Conservation (phyloP, 2,329 filamentous ascomycete species). For the Fusarium sp. region DNA sequence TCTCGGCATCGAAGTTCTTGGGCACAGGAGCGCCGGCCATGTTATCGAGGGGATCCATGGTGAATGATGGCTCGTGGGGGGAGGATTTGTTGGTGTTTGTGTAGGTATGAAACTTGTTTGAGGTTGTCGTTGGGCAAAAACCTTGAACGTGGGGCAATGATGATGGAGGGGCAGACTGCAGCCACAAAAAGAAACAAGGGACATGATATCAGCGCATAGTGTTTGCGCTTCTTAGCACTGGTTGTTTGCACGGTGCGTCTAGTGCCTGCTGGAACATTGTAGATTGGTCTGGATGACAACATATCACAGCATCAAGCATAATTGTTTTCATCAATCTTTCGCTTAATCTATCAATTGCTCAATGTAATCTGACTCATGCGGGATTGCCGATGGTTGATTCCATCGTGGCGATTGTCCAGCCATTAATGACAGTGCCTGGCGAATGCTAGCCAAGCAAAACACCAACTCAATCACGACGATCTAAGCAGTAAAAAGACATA, state of each 20-base stretch:
- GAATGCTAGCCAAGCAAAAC: background rate
- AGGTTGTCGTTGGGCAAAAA: conserved; percentile 40
- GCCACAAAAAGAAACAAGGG: conserved; percentile 30
- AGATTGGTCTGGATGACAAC: background rate
- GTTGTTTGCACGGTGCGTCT: conserved; percentile 2
- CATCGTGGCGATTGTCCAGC: background rate
- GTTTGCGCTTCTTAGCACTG: conserved; percentile 36
- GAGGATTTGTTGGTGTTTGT: background rate
- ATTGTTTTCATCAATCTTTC: no score
- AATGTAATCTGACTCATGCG: background rate
- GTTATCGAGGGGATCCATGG: conserved; percentile 54
- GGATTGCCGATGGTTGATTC: background rate
- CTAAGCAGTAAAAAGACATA: background rate
- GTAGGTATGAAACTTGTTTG: background rate
- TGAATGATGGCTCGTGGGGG: background rate
- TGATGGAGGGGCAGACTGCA: conserved; percentile 43
- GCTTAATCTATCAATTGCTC: no score
- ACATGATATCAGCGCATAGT: conserved; percentile 48
- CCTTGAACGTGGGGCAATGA: conserved; percentile 46
- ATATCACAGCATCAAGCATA: background rate
- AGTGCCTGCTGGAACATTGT: conserved; percentile 29
- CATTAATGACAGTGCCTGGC: no score
- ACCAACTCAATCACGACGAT: background rate
- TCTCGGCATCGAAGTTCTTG: conserved; percentile 69
- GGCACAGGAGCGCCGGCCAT: conserved; percentile 55